phyloP scores from a whole-genome alignment of 2,329 filamentous ascomycete genomes.

The Pestalotiopsis sp. region DNA sequence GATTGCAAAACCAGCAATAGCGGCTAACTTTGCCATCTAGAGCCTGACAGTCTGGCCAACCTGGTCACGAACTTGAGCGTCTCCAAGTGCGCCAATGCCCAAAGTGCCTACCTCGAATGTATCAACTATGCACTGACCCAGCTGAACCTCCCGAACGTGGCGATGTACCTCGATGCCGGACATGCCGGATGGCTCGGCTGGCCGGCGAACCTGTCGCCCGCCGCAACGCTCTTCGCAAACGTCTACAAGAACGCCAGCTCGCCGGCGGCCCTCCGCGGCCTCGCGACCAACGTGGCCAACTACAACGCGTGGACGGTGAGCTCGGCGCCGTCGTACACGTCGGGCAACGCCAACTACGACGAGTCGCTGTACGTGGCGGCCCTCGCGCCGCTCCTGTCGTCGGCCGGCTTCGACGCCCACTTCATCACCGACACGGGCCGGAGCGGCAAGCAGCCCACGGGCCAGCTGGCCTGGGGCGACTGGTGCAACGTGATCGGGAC shows the following conservation, averaged over 20 bases:
- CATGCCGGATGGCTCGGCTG: constrained; percentile 62
- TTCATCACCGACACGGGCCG: constrained; percentile 33
- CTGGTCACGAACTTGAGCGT: constrained; percentile 56
- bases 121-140: constrained; percentile 50
- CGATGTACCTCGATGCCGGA: constrained; percentile 59
- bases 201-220: constrained; percentile 51
- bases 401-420: constrained; percentile 42
- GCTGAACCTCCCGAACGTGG: constrained; percentile 55
- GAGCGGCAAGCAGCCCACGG: constrained; percentile 49
- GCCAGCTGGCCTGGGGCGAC: constrained; percentile 55
- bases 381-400: constrained; percentile 62
- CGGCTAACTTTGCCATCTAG: constrained; percentile 26
- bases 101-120: constrained; percentile 48
- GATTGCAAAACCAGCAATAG: too few relatives aligned
- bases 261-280: constrained; percentile 50
- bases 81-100: constrained; percentile 48
- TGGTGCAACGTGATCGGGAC: constrained; percentile 62
- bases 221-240: constrained; percentile 45
- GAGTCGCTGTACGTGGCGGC: constrained; percentile 59
- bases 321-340: constrained; percentile 40
- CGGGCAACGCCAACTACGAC: constrained; percentile 50
- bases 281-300: constrained; percentile 60
- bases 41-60: constrained; percentile 61
- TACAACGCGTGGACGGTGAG: constrained; percentile 51
- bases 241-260: constrained; percentile 51